A percentile compares a stretch with the other conserved stretches of the same genome.
phyloP scores from a whole-genome alignment of 2,329 filamentous ascomycete genomes.

The Mycosphaerella sp. region DNA sequence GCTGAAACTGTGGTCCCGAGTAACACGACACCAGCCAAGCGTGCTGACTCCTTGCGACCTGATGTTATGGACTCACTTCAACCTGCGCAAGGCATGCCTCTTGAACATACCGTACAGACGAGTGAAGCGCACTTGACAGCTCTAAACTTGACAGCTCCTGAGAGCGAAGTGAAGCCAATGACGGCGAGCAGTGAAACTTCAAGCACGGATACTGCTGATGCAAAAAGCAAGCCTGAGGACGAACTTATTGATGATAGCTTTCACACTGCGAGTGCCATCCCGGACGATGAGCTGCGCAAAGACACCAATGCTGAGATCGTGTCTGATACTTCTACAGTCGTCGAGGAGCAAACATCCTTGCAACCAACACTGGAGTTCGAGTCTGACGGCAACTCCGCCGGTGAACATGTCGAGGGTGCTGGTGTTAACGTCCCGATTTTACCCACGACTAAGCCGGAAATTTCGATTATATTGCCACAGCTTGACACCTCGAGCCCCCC shows the following conservation, averaged over 20 bases:
- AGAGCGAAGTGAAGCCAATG: slow-evolving; percentile 3
- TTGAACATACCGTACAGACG: not conserved
- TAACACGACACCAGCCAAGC: slow-evolving; percentile 2
- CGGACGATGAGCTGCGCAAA: slow-evolving; percentile 5
- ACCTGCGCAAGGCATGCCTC: not conserved
- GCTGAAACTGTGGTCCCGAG: slow-evolving; percentile 3
- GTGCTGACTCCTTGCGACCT: slow-evolving; percentile 1
- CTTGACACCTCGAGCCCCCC: slow-evolving; percentile 1
- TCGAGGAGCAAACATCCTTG: not conserved
- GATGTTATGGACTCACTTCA: not conserved
- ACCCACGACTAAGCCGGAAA: slow-evolving; percentile 11
- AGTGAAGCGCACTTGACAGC: not conserved
- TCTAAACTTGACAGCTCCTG: not conserved
- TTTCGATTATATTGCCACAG: slow-evolving; percentile 8
- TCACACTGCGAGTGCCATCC: slow-evolving; percentile 29
- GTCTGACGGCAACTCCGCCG: not conserved
- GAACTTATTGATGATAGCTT: slow-evolving; percentile 32
- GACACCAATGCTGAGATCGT: not conserved
- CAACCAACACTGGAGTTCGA: not conserved
- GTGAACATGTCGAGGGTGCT: not conserved
- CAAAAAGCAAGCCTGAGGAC: slow-evolving; percentile 15
- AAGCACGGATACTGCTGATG: not conserved
- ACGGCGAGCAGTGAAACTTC: not conserved
- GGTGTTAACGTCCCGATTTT: slow-evolving; percentile 12
- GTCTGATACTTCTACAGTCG: not conserved